Evolutionary conservation across 768 basidiomycete genomes (phyloP), one percentile per base, ranked within the genome.

Genomic region (Lentinula edodes): DNA sequence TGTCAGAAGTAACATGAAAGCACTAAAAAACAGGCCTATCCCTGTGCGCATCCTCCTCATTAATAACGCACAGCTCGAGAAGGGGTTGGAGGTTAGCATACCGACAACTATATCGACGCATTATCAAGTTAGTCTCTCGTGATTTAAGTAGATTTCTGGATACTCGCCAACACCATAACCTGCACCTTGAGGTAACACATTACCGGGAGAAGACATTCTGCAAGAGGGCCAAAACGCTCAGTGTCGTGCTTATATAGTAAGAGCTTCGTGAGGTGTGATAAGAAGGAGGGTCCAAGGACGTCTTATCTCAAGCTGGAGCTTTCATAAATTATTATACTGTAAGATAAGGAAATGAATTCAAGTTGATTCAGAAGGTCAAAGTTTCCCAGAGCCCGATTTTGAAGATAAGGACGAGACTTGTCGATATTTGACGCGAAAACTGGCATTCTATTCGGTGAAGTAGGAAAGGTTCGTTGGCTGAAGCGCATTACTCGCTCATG

Each of bases 11-110:
- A 92, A 68, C 91, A 93, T 93, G 68, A 93, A 86, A 8, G 75
- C 87, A 65, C 88, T 88, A 75, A 94, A 95, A 73, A 94, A 93
- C 45, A 95, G 73, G 20, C 93, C 93, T 64, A 95, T 95, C 42
- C 93, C 93, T 88, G 63, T 48, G 55, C 53, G n/a, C 48, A 20
- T 58, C 35, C 42, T 15, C 7, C 16, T 16, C 7, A 9, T 23
- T 36, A 56, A 3, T 41, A 15, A 23, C 34, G 18, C 18, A 41
- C 7, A 7, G 12, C 15, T 32, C 6, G 52, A 8, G n/a, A 16
- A 13, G 13, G 34, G 8, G 28, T 23, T 6, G 9, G 48, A 46
- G 35, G 15, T 23, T 34, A 28, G 62, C 54, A 61, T 7, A 51
- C 69, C 69, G 35, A 61, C 66, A 34, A 65, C 66, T 58, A 61